phyloP scores from a whole-genome alignment of 2,329 filamentous ascomycete species.

The Tolypocladium endophyticum region DNA sequence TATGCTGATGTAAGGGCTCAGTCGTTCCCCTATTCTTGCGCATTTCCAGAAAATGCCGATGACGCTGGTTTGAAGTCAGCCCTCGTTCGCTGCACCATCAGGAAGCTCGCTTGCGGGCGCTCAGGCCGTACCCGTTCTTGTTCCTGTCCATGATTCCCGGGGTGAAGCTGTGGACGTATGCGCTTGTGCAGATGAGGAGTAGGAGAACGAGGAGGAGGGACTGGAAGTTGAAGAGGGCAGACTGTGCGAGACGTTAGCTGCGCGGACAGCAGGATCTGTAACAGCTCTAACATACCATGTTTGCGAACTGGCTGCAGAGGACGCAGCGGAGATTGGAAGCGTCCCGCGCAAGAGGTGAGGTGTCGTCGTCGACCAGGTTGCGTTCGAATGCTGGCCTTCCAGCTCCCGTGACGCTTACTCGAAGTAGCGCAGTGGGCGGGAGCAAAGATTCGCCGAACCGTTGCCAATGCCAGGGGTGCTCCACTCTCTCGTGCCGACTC shows the following conservation, averaged over 20 bases:
- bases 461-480: neutral
- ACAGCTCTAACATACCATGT: neutral
- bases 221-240: slow-evolving; percentile 98
- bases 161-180: slow-evolving; percentile 85
- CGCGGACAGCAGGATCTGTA: neutral
- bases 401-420: slow-evolving; percentile 3
- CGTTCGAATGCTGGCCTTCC: slow-evolving; percentile 4
- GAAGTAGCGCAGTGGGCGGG: slow-evolving; percentile 13
- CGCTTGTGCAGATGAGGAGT: slow-evolving; percentile 89
- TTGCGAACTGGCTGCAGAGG: neutral
- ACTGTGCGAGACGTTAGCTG: slow-evolving; percentile 38
- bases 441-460: slow-evolving; percentile 27
- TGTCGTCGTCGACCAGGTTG: neutral
- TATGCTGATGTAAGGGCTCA: slow-evolving; percentile 92
- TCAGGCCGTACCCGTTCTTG: slow-evolving; percentile 63
- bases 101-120: neutral
- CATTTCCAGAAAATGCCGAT: slow-evolving; percentile 94
- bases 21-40: slow-evolving; percentile 79
- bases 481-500: neutral
- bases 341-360: neutral
- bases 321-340: neutral
- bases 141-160: slow-evolving; percentile 86
- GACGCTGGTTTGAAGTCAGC: slow-evolving; percentile 34
- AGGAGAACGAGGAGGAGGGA: slow-evolving; percentile 90
- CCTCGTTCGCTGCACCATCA: neutral